Percentiles rank a stretch among this genome's conserved stretches.
These are phyloP conservation scores for Fremontodendron californicum DNA, from an alignment of 345 rosid species.

Conservation along the genomic window DNA sequence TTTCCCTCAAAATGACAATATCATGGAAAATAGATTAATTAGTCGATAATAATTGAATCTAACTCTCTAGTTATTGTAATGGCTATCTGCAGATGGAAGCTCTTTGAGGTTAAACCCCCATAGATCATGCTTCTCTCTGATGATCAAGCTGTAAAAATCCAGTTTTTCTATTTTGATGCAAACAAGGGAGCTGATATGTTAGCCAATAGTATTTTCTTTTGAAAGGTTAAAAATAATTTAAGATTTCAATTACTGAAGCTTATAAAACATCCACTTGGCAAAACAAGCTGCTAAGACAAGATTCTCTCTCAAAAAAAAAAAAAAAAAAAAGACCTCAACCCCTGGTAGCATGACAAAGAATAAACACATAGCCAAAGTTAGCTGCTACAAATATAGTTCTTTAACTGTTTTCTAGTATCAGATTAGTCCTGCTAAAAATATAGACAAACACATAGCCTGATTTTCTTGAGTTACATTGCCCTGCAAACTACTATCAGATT, in stretches of 20 bases:
- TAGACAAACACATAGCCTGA: no score
- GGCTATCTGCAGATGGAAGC: background rate
- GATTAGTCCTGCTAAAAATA: no score
- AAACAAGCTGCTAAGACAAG: background rate
- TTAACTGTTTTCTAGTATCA: background rate
- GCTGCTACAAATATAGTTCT: background rate
- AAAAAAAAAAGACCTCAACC: no score
- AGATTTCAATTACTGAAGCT: no score
- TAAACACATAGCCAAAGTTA: no score
- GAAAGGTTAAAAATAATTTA: background rate
- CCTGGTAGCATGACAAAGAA: no score
- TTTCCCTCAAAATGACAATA: no score
- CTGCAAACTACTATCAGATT: background rate
- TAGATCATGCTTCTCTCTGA: no score
- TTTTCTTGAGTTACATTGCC: background rate
- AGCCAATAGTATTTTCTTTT: background rate
- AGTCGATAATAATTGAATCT: background rate
- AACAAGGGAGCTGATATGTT: background rate
- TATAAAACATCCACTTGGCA: background rate
- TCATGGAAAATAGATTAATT: no score
- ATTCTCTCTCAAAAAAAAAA: no score
- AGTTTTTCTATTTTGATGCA: background rate
- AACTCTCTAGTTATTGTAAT: background rate
- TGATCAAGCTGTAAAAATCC: no score
- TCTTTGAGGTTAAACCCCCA: no score